These are phyloP conservation scores for Auriscalpium vulgare DNA, from an alignment of 768 basidiomycete species.

Conservation along the genomic window DNA sequence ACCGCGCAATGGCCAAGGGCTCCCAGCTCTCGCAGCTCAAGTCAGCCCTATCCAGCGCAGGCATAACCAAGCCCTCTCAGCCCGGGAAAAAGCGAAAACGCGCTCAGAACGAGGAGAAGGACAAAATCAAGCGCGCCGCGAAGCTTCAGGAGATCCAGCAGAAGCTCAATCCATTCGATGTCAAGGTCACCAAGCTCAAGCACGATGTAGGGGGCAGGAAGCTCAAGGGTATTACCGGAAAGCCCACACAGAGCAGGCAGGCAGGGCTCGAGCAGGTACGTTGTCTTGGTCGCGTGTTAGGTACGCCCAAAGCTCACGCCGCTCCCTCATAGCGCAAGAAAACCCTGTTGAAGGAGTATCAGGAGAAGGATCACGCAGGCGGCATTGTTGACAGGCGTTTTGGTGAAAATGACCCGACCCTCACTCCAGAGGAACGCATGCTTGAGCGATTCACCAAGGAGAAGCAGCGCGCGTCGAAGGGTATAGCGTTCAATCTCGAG, in stretches of 20 bases:
- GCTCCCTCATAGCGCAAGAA: slow-evolving; percentile 59
- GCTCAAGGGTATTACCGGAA: slow-evolving; percentile 73
- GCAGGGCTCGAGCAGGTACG: slow-evolving; percentile 83
- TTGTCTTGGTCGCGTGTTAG: slow-evolving; percentile 1
- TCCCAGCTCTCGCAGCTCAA: slow-evolving; percentile 92
- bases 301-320: slow-evolving; percentile 1
- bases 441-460: slow-evolving; percentile 92
- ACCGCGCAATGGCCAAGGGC: slow-evolving; percentile 55
- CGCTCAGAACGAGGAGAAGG: slow-evolving; percentile 50
- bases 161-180: slow-evolving; percentile 89
- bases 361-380: slow-evolving; percentile 73
- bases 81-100: neutral
- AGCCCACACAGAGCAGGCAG: slow-evolving; percentile 83
- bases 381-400: slow-evolving; percentile 92
- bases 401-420: slow-evolving; percentile 87
- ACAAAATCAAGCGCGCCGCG: slow-evolving; percentile 74
- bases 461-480: slow-evolving; percentile 70
- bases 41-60: slow-evolving; percentile 70
- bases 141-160: slow-evolving; percentile 79
- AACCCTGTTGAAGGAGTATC: slow-evolving; percentile 81
- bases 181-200: slow-evolving; percentile 85
- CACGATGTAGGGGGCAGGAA: slow-evolving; percentile 89
- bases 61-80: slow-evolving; percentile 54
- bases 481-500: slow-evolving; percentile 79
- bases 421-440: slow-evolving; percentile 96